A percentile compares a stretch with the other conserved stretches of the same genome.
These are phyloP conservation scores for Dictyophora rubrovolvata DNA, from an alignment of 768 basidiomycete species.

Conservation along the genomic window DNA sequence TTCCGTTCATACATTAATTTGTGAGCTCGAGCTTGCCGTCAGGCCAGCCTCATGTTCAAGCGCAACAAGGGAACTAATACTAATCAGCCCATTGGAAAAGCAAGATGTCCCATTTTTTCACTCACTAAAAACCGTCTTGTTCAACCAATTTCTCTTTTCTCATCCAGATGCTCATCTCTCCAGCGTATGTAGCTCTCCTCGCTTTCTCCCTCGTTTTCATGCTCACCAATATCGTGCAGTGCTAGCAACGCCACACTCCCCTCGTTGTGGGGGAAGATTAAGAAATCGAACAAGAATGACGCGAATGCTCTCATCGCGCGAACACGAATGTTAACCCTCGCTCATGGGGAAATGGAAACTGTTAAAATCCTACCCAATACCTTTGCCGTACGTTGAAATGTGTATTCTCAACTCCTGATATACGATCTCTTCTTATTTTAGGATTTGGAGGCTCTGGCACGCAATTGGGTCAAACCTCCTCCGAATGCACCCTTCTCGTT, in stretches of 20 bases:
- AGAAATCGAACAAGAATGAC: constrained; percentile 43
- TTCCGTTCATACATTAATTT: constrained; percentile 1
- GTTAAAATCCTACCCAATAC: constrained; percentile 67
- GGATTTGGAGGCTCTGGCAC: constrained; percentile 73
- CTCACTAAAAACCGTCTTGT: constrained; percentile 8
- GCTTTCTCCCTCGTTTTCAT: constrained; percentile 23
- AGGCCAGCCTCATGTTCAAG: constrained; percentile 11
- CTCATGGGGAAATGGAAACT: constrained; percentile 80
- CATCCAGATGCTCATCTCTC: constrained; percentile 61
- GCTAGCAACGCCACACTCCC: constrained; percentile 46
- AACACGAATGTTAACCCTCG: constrained; percentile 71
- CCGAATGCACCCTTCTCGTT: constrained; percentile 67
- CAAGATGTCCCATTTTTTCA: constrained; percentile 1
- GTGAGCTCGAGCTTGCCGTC: constrained; percentile 7
- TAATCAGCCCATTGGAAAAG: constrained; percentile 5
- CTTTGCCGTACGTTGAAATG: constrained; percentile 41
- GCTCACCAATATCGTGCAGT: constrained; percentile 32
- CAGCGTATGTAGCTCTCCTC: constrained; percentile 41
- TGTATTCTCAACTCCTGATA: neutral
- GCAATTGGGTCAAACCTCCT: constrained; percentile 82
- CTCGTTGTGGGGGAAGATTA: constrained; percentile 51
- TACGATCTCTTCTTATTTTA: constrained; percentile 20
- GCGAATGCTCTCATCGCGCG: constrained; percentile 56
- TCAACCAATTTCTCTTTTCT: constrained; percentile 7
- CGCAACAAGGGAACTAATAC: constrained; percentile 7